phyloP scores from a whole-genome alignment of 2,329 filamentous ascomycete species.

The Neoascochyta sp. region DNA sequence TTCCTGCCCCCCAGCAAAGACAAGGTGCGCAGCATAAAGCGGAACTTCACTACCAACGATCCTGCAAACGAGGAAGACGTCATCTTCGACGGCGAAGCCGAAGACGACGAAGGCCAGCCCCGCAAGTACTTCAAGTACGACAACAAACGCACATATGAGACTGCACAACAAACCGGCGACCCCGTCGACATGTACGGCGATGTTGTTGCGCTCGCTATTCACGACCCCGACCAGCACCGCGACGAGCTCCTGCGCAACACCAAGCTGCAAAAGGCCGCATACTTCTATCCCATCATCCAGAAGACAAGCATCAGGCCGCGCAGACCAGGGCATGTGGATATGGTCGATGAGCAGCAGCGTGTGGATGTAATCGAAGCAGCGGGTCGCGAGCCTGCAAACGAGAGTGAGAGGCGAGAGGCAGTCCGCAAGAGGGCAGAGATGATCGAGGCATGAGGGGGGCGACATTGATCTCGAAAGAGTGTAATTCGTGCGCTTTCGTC shows the following conservation, averaged over 20 bases:
- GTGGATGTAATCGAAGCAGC: constrained; percentile 53
- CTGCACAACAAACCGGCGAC: constrained; percentile 51
- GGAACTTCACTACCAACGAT: constrained; percentile 54
- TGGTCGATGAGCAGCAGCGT: constrained; percentile 44
- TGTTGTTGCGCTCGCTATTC: constrained; percentile 55
- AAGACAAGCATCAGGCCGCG: constrained; percentile 52
- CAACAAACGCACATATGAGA: constrained; percentile 59
- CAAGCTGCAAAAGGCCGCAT: constrained; percentile 52
- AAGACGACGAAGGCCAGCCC: constrained; percentile 44
- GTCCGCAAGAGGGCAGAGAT: constrained; percentile 46
- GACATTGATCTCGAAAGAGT: not conserved
- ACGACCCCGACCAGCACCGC: constrained; percentile 47
- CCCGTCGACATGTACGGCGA: constrained; percentile 53
- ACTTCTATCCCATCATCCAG: constrained; percentile 59
- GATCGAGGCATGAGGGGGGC: constrained; percentile 10
- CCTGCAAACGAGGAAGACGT: constrained; percentile 47
- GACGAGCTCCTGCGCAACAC: constrained; percentile 34
- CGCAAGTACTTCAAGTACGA: constrained; percentile 55
- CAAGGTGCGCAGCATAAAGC: constrained; percentile 50
- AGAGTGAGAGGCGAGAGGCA: constrained; percentile 46
- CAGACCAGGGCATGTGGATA: constrained; percentile 41
- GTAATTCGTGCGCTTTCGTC: constrained; percentile 1
- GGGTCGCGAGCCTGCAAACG: constrained; percentile 50
- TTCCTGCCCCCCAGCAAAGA: constrained; percentile 52
- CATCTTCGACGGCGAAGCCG: constrained; percentile 29